phyloP scores from a whole-genome alignment of 352 stramenopile species.

The Globisporangium solare region DNA sequence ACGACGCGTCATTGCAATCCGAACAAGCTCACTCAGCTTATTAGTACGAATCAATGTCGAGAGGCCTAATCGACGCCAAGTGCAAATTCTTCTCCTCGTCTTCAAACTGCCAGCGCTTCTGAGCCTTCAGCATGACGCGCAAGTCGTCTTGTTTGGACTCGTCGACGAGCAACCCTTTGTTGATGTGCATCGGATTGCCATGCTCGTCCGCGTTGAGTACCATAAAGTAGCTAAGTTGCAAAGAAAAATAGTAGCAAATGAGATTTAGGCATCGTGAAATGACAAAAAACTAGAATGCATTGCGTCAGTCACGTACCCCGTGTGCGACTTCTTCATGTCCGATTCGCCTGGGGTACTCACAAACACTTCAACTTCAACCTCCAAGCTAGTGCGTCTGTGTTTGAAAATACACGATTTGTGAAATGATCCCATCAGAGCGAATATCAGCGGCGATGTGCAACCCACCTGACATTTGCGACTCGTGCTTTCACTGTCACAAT shows the following conservation, averaged over 20 bases:
- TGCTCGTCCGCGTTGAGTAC: slow-evolving; percentile 49
- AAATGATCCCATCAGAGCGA: background rate
- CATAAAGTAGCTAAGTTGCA: slow-evolving; percentile 42
- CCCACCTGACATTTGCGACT: slow-evolving; percentile 43
- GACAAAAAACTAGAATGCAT: too few relatives aligned
- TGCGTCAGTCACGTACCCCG: slow-evolving; percentile 20
- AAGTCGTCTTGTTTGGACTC: slow-evolving; percentile 60
- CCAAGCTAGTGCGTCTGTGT: slow-evolving; percentile 41
- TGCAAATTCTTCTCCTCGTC: slow-evolving; percentile 41
- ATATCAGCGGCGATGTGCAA: background rate
- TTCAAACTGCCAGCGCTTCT: slow-evolving; percentile 64
- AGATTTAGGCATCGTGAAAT: too few relatives aligned
- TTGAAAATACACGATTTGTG: background rate
- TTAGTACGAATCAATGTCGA: slow-evolving; percentile 23
- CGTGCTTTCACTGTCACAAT: slow-evolving; percentile 59
- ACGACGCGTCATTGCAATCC: too few relatives aligned
- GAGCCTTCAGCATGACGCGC: slow-evolving; percentile 56
- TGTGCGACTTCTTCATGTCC: slow-evolving; percentile 47
- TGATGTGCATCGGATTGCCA: slow-evolving; percentile 43
- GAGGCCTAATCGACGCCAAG: slow-evolving; percentile 44
- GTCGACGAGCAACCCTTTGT: slow-evolving; percentile 41
- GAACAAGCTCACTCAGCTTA: background rate
- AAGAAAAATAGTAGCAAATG: background rate
- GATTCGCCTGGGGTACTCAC: slow-evolving; percentile 37
- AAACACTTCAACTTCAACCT: slow-evolving; percentile 69